A percentile compares a stretch with the other conserved stretches of the same genome.
Conservation (phyloP, 106 monocot genomes). For the Apostasia ramifera region DNA sequence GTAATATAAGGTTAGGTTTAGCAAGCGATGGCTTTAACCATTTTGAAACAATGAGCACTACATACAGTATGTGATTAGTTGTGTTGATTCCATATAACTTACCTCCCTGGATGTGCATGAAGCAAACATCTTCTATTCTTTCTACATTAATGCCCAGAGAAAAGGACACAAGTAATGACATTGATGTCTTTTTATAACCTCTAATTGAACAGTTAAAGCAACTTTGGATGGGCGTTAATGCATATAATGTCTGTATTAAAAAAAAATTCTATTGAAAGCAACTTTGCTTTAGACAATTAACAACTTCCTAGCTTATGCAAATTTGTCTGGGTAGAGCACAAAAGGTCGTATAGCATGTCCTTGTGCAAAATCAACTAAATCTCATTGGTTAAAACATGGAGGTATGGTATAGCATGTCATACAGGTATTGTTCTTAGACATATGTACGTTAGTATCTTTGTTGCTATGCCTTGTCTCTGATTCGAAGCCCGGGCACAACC, state of each 20-base stretch:
- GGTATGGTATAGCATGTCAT: background rate
- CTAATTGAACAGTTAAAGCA: background rate
- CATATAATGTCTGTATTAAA: background rate
- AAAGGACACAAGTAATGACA: background rate
- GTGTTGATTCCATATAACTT: background rate
- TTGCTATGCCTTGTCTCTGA: background rate
- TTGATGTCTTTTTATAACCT: background rate
- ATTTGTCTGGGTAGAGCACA: background rate
- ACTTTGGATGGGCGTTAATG: background rate
- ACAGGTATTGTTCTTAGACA: background rate
- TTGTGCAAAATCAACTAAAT: background rate
- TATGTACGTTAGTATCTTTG: background rate
- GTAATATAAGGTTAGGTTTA: background rate
- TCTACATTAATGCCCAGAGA: background rate
- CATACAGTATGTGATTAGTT: background rate
- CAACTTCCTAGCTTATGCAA: background rate
- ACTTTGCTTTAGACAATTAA: background rate
- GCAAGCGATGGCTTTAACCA: slow-evolving; percentile 5
- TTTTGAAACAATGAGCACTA: background rate
- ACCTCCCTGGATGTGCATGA: background rate
- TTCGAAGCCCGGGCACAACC: background rate
- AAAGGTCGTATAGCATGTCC: background rate
- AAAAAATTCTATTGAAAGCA: background rate
- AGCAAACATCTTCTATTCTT: background rate
- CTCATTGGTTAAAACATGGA: background rate